Base-by-base conservation (phyloP, 768 basidiomycete genomes). In the Russula compacta region DNA sequence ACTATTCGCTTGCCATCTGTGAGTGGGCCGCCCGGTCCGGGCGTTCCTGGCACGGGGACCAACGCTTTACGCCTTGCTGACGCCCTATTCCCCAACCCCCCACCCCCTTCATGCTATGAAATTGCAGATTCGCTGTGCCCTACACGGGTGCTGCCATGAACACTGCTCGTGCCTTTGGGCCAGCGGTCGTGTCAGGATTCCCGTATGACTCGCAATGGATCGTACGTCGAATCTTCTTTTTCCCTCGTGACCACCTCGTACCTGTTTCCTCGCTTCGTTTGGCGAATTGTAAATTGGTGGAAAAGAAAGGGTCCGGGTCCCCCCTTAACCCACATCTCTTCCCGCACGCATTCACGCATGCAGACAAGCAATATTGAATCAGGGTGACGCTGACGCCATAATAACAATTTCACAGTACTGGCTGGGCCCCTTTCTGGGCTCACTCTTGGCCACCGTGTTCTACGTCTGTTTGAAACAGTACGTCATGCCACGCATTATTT, bases 121-220 rank as follows among this genome's bases (percentile, higher is more conserved):
- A 48, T 17, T n/a, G 19, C 58, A 86, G 85, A 15, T 85, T 80
- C 65, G 79, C 81, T 0, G 79, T 83, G 7, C 78, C 74, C 60
- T 87, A 81, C 68, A 87, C 85, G 0, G 84, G 85, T 6, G 85
- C 82, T 4, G 76, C 76, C 19, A 83, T 85, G 80, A 88, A 88
- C 66, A 81, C 83, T 6, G 86, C 86, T 12, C 79, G 86, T 57
- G 70, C 86, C 0, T 87, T 87, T 69, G 86, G 86, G 3, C 86
- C 87, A 1, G 83, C 87, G 4, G 83, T 81, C 2, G 75, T 87
- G 40, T 78, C 80, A n/a, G 80, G 82, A 19, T 87, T 87, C 67
- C 75, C 78, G 14, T 67, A 72, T 50, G 63, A 69, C 21, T 60
- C 73, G 6, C 86, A 87, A 43, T 87, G 84, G 86, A 77, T 86